Evolutionary conservation across 176 grass and related monocot genomes (phyloP).

Genomic region (Carex myosuroides): DNA sequence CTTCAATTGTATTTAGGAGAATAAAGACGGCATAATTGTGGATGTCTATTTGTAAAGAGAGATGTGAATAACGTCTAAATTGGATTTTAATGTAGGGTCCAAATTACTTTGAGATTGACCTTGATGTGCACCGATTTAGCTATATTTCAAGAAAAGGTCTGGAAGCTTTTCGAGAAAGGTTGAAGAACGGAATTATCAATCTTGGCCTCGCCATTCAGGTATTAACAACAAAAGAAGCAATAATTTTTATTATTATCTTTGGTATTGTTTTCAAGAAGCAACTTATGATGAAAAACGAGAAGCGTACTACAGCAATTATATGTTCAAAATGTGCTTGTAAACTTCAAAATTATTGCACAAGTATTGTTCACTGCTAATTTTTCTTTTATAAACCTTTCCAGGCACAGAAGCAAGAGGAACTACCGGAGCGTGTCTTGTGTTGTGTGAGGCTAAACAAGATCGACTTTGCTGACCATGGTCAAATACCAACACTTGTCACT

Average conservation of each 20-base stretch:
- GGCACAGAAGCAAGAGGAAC: constrained; percentile 96
- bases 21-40: not conserved
- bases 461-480: constrained; percentile 60
- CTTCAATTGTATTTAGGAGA: not conserved
- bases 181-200: constrained; percentile 73
- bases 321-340: constrained; percentile 4
- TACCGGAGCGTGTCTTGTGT: constrained; percentile 90
- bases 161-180: constrained; percentile 54
- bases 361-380: not conserved
- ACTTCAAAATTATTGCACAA: not conserved
- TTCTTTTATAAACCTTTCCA: constrained; percentile 16
- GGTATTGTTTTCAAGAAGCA: not conserved
- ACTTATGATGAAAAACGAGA: not conserved
- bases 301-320: not conserved
- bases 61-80: not conserved
- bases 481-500: constrained; percentile 77
- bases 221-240: not conserved
- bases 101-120: constrained; percentile 95
- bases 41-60: constrained; percentile 6
- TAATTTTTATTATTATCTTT: not conserved
- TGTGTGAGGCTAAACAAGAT: constrained; percentile 79
- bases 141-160: constrained; percentile 82
- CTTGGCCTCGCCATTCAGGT: constrained; percentile 87
- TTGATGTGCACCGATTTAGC: constrained; percentile 89
- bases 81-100: constrained; percentile 52